Evolutionary conservation across 2,329 filamentous ascomycete genomes (phyloP), one percentile per base, ranked within the genome.

Genomic region (Claviceps sp.): DNA sequence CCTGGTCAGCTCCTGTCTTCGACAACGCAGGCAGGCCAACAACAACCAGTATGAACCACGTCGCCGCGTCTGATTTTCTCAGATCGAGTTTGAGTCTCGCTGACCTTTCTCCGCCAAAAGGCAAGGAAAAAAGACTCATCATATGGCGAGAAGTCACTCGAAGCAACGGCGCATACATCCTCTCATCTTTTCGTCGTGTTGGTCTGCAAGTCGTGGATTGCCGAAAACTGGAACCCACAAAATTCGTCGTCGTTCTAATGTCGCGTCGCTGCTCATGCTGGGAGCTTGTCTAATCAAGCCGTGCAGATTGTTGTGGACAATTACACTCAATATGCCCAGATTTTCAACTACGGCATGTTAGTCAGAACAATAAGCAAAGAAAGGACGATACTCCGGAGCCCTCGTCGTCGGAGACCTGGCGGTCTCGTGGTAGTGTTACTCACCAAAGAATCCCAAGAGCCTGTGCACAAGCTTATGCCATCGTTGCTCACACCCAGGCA

Each of bases 361-460:
- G 50, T 63, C 30, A 34, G 30, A 34, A 4, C 30, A 10, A 11
- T 10, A 4, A 11, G 30, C 30, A 11, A 34, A 34, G 30, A 11
- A 10, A 34, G 10, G 10, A 34, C 30, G 3, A 34, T 34, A 11
- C 10, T 34, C 8, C 30, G 30, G 30, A 34, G 30, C 30, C 30
- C 10, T 34, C 10, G 30, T 34, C 30, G 30, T 38, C 17, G 3
- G 6, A 16, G n/a, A 30, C 16, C 45, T 19, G 7, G 17, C 19
- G 26, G 11, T 22, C 13, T 22, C 17, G 41, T 37, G 17, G 3
- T 7, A 38, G 16, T 22, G 24, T 17, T 52, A 79, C 89, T 74
- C 80, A 97, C 93, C 77, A 95, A 80, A 64, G 93, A 96, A 74
- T 98, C 93, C 93, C 93, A 98, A 61, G 93, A 98, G 70, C 93